Percentiles rank a stretch among this genome's conserved stretches.
Evolutionary conservation across 2,329 filamentous ascomycete species (phyloP).

Genomic region (Pseudocercospora crystallina): DNA sequence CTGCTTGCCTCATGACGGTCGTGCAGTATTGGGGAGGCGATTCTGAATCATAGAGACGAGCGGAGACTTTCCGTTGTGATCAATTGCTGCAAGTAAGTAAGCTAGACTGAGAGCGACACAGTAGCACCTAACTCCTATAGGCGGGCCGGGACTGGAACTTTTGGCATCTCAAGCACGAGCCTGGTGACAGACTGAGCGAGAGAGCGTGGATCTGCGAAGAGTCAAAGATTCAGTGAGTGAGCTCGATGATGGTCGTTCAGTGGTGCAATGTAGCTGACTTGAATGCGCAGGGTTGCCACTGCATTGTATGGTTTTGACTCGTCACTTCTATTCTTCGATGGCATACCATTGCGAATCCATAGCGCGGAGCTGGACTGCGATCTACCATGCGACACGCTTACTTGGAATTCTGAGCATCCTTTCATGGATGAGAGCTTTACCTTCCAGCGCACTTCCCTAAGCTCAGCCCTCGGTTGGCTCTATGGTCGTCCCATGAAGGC

Average conservation of each 20-base stretch:
- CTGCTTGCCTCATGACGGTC: conserved; percentile 10
- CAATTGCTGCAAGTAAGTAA: conserved; percentile 5
- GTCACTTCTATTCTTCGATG: conserved; percentile 18
- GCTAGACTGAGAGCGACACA: not conserved
- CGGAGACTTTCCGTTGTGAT: conserved; percentile 6
- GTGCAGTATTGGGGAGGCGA: conserved; percentile 11
- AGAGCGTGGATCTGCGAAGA: conserved; percentile 14
- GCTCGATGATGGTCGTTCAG: not conserved
- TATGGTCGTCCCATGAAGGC: conserved; percentile 2
- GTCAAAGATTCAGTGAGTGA: conserved; percentile 9
- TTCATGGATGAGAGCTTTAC: conserved; percentile 13
- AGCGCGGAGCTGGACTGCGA: conserved; percentile 11
- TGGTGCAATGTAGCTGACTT: not conserved
- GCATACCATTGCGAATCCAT: conserved; percentile 12
- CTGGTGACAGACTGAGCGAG: conserved; percentile 13
- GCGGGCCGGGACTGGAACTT: conserved; percentile 1
- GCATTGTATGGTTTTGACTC: conserved; percentile 15
- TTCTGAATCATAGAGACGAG: conserved; percentile 1
- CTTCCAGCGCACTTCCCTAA: conserved; percentile 3
- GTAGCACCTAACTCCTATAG: not conserved
- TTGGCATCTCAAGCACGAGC: conserved; percentile 5
- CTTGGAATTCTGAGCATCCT: conserved; percentile 15
- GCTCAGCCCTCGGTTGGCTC: conserved; percentile 2
- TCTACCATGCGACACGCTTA: conserved; percentile 11
- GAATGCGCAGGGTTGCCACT: conserved; percentile 1